Base-by-base conservation (phyloP, 805 yeast genomes). In the Wickerhamomyces rabaulensis region DNA sequence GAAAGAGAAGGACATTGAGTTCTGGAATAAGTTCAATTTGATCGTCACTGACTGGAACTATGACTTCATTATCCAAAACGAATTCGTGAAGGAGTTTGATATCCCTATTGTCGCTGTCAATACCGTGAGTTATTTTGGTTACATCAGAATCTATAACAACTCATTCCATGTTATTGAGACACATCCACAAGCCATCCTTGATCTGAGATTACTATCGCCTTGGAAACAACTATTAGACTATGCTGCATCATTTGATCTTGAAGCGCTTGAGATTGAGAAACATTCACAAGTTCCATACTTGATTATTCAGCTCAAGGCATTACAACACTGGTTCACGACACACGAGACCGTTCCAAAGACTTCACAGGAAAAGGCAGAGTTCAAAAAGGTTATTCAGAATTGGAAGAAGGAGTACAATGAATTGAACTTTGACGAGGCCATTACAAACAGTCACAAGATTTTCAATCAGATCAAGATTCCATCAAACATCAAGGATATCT, bases 281-380 rank as follows among this genome's bases (percentile, higher is more conserved):
- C 71, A 75, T 47, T 77, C 87, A 0, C 82, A 83, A 53, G 72
- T 87, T 9, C 97, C 97, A 0, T 88, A 75, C 55, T 69, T 82
- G 16, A 71, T 84, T 1, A 65, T 89, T 2, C 69, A 84, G 37
- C 67, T 81, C 29, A 80, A 82, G 55, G 79, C 80, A 9, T 57
- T 77, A 40, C 69, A 71, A 25, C 44, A 53, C 9, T 79, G 82
- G 76, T 48, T 50, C 40, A 27, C 16, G 2, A 44, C 47, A 20
- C 62, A 64, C 44, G 48, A 54, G 9, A 60, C 33, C 4, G 61
- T 21, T 6, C 77, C 76, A 45, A 60, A 49, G 50, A 55, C 65
- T 55, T 69, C 55, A 67, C 57, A 52, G 36, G 79, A 71, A 44
- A 78, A 69, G 65, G 60, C 60, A 20, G 57, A 64, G 25, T 68